Evolutionary conservation across 192 early-diverging fungal genomes (phyloP), one percentile per base, ranked within the genome.

Genomic region (Phlyctochytrium bullatum): DNA sequence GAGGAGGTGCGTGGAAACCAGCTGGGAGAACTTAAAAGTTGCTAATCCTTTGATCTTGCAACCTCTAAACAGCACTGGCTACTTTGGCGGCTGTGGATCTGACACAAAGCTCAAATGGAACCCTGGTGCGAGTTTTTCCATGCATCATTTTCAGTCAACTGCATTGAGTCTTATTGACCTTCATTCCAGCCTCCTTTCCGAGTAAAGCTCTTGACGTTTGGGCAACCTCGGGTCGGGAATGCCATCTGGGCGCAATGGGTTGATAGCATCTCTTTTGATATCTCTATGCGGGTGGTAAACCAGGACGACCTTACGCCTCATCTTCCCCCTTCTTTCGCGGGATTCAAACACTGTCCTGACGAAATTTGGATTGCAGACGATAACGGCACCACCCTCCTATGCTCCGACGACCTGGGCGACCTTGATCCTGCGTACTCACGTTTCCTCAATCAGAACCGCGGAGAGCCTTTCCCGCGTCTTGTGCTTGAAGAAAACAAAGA

Each of bases 221-320:
- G 53, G 23, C 70, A 76, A 34, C 75, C 75, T 27, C 70, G 75
- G n/a, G 75, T 76, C 14, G 75, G 75, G 40, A 76, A 76, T 51
- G 23, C 59, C 6, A 67, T 59, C 1, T 76, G 67, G 24, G 27
- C 59, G 2, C n/a, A 58, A 20, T 76, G 69, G 69, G 35, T 71
- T 4, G 52, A 71, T 32, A 20, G 20, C 10, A 29, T 64, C 34
- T 6, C 62, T 16, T 71, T 71, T 32, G 28, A 47, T 14, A 3
- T 16, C 2, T 40, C 59, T 28, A 16, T 59, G 27, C 63, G 76
- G 27, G 64, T 78, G 30, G 66, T 62, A 30, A 73, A 78, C 64
- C 62, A 74, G 36, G 58, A 66, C 33, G 66, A 75, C 57, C 59
- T 66, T 33, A 69, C 62, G n/a, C 72, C 73, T 4, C 68, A 78